Evolutionary conservation across 2,329 filamentous ascomycete genomes (phyloP).

Genomic region (Botrytis cinerea): DNA sequence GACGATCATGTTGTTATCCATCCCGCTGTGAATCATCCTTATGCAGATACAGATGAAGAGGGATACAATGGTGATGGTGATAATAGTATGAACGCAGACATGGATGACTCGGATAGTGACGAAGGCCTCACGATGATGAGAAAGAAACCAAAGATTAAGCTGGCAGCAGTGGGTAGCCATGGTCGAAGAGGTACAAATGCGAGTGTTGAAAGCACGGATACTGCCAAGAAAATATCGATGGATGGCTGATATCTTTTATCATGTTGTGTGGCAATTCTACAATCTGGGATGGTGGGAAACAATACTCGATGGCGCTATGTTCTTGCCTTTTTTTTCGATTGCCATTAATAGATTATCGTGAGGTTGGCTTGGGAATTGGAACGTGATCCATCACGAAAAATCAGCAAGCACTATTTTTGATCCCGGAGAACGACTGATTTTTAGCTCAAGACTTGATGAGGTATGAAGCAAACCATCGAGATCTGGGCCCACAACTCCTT

Average conservation of each 20-base stretch:
- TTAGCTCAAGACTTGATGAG: background rate
- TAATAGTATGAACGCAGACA: slow-evolving; percentile 30
- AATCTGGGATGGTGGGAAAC: background rate
- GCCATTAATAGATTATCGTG: background rate
- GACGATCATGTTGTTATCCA: slow-evolving; percentile 22
- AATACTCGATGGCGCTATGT: background rate
- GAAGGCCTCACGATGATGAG: slow-evolving; percentile 41
- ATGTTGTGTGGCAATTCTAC: slow-evolving; percentile 5
- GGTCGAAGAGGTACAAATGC: slow-evolving; percentile 59
- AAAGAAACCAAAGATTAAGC: slow-evolving; percentile 44
- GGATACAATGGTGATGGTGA: slow-evolving; percentile 40
- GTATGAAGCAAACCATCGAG: background rate
- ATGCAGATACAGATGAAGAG: slow-evolving; percentile 36
- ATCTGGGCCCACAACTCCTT: background rate
- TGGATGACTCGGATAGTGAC: slow-evolving; percentile 40
- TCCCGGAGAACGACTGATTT: background rate
- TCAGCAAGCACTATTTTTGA: background rate
- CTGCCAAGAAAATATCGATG: slow-evolving; percentile 55
- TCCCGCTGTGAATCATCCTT: slow-evolving; percentile 19
- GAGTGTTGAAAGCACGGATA: slow-evolving; percentile 63
- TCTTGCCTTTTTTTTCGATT: background rate
- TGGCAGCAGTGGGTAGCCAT: slow-evolving; percentile 17
- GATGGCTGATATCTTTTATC: slow-evolving; percentile 29
- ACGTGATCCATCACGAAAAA: background rate
- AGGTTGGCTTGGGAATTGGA: background rate